Evolutionary conservation across 1,284 basidiomycete species (phyloP).

Genomic region (Cutaneotrichosporon mucoides): DNA sequence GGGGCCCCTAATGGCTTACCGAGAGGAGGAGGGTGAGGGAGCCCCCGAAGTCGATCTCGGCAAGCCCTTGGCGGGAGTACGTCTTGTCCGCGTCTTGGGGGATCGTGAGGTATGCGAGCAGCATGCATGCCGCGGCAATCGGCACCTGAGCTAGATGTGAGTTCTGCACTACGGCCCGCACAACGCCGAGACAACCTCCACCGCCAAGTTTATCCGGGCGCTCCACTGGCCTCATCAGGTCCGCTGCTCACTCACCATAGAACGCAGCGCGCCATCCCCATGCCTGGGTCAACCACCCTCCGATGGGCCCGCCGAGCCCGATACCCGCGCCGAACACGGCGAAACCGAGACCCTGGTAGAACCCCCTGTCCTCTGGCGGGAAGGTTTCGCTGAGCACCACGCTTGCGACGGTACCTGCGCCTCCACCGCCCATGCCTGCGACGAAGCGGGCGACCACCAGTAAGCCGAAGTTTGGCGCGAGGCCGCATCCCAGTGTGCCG

Average conservation of each 20-base stretch:
- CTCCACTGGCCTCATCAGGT: too few relatives aligned
- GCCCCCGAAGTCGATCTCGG: conserved; percentile 28
- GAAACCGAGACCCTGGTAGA: conserved; percentile 42
- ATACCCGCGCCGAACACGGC: conserved; percentile 42
- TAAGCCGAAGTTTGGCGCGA: conserved; percentile 15
- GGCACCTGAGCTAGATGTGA: conserved; percentile 21
- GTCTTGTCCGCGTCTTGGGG: conserved; percentile 1
- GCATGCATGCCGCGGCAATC: conserved; percentile 11
- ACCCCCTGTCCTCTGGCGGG: conserved; percentile 41
- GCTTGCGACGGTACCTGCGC: conserved; percentile 34
- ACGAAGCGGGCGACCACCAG: conserved; percentile 27
- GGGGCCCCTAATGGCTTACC: too few relatives aligned
- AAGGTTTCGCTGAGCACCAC: conserved; percentile 47
- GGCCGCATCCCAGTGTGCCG: conserved; percentile 24
- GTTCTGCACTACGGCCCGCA: not conserved
- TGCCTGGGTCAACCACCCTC: conserved; percentile 45
- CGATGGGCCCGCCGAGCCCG: conserved; percentile 47
- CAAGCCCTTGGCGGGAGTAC: conserved; percentile 1
- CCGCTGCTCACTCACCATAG: conserved; percentile 7
- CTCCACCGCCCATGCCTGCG: conserved; percentile 35
- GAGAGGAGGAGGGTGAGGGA: conserved; percentile 21
- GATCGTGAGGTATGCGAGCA: conserved; percentile 11
- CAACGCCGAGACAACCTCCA: too few relatives aligned
- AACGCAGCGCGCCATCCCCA: conserved; percentile 50
- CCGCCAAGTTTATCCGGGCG: too few relatives aligned